phyloP scores from a whole-genome alignment of 345 rosid species.

The Ceriops decandra region DNA sequence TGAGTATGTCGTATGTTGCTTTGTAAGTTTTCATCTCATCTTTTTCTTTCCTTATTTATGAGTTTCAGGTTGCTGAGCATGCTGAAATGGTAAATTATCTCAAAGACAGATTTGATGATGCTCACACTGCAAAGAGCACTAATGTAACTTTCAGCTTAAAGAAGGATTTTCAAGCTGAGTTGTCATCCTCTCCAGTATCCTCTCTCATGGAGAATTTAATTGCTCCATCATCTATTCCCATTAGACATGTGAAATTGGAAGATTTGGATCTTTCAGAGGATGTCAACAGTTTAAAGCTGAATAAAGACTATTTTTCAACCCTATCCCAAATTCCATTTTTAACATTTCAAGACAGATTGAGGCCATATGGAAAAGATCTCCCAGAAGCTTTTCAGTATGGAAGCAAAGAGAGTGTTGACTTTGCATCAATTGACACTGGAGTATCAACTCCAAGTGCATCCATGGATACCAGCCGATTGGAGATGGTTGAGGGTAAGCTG shows the following conservation, averaged over 20 bases:
- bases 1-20: constrained; percentile 3
- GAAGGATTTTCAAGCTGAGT: constrained; percentile 21
- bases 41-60: not conserved
- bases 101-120: constrained; percentile 29
- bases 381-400: constrained; percentile 21
- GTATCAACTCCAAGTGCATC: constrained; percentile 21
- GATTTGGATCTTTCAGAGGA: constrained; percentile 7
- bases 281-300: constrained; percentile 16
- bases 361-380: constrained; percentile 15
- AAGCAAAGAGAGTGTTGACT: constrained; percentile 4
- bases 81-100: constrained; percentile 26
- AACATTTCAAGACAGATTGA: constrained; percentile 9
- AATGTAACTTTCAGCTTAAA: constrained; percentile 9
- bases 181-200: constrained; percentile 14
- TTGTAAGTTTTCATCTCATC: not conserved
- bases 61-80: constrained; percentile 54
- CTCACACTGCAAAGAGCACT: constrained; percentile 16
- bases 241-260: constrained; percentile 18
- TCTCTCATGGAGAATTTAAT: constrained; percentile 20
- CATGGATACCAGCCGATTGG: constrained; percentile 19
- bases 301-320: constrained; percentile 8
- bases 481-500: constrained; percentile 33
- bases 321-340: constrained; percentile 16
- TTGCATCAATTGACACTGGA: constrained; percentile 16
- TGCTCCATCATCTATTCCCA: constrained; percentile 21